Percentiles rank a stretch among this genome's conserved stretches.
phyloP scores from a whole-genome alignment of 495 filamentous ascomycete species.

The Neurospora pannonica region DNA sequence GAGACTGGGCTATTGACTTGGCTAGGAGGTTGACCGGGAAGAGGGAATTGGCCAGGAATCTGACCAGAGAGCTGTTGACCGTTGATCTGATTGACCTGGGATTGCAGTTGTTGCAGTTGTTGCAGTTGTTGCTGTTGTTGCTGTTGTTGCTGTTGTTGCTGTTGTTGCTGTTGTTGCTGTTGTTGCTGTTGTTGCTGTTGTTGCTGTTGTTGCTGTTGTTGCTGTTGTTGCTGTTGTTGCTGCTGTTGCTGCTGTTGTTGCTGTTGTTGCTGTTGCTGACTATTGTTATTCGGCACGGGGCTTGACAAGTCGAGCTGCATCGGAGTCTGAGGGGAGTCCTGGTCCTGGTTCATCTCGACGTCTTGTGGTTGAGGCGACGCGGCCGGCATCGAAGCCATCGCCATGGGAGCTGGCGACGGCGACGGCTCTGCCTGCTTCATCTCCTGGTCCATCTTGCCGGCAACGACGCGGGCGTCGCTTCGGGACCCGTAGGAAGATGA shows the following conservation, averaged over 20 bases:
- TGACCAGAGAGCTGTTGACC: neutral
- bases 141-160: neutral
- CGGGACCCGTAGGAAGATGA: neutral
- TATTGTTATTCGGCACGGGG: neutral
- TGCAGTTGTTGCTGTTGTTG: conserved; percentile 2
- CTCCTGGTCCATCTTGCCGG: conserved; percentile 16
- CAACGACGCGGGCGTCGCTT: neutral
- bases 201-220: neutral
- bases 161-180: neutral
- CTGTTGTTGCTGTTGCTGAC: neutral
- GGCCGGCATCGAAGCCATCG: conserved; percentile 3
- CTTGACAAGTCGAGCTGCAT: neutral
- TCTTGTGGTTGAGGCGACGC: conserved; percentile 7
- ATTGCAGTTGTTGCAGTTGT: neutral
- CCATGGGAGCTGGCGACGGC: neutral
- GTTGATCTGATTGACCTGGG: neutral
- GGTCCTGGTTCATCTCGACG: neutral
- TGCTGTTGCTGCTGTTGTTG: neutral
- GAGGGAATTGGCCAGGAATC: neutral
- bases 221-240: neutral
- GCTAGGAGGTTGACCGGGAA: neutral
- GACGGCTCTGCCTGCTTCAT: conserved; percentile 12
- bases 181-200: neutral
- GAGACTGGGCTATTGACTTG: neutral
- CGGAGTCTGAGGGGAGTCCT: neutral